Conservation (phyloP, 306 rosid species). For the Ormosia emarginata region DNA sequence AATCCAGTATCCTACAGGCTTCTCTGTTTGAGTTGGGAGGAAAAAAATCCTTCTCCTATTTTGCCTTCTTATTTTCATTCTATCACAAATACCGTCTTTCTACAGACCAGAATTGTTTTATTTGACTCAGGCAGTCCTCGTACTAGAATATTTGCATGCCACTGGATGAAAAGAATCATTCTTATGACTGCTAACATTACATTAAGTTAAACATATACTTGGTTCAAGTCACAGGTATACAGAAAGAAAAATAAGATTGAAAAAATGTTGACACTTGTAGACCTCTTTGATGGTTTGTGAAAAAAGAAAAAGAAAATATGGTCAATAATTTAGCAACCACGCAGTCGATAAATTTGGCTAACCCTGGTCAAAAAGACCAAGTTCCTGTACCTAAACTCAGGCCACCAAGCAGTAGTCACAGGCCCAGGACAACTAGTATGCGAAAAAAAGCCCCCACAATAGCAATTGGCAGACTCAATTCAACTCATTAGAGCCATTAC, state of each 20-base stretch:
- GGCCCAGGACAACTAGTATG: not conserved
- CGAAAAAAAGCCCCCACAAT: not conserved
- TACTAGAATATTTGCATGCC: not conserved
- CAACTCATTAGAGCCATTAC: not conserved
- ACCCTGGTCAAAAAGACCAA: not conserved
- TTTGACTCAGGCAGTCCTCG: not conserved
- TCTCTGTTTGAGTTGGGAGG: not conserved
- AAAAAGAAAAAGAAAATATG: not conserved
- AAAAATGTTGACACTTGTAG: not conserved
- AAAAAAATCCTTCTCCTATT: not conserved
- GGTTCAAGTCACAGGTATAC: not conserved
- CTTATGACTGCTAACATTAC: not conserved
- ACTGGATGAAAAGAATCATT: not conserved
- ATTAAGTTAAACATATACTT: not conserved
- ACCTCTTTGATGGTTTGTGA: not conserved
- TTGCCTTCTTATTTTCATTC: not conserved
- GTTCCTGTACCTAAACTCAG: not conserved
- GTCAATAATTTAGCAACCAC: not conserved
- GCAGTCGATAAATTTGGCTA: not conserved
- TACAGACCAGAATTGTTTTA: not conserved
- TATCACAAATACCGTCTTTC: not conserved
- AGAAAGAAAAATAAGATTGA: not conserved
- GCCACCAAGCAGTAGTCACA: conserved; percentile 1
- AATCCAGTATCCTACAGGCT: not conserved
- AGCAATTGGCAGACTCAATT: not conserved